A percentile compares a stretch with the other conserved stretches of the same genome.
phyloP scores from a whole-genome alignment of 1,284 basidiomycete species.

The Malassezia restricta region DNA sequence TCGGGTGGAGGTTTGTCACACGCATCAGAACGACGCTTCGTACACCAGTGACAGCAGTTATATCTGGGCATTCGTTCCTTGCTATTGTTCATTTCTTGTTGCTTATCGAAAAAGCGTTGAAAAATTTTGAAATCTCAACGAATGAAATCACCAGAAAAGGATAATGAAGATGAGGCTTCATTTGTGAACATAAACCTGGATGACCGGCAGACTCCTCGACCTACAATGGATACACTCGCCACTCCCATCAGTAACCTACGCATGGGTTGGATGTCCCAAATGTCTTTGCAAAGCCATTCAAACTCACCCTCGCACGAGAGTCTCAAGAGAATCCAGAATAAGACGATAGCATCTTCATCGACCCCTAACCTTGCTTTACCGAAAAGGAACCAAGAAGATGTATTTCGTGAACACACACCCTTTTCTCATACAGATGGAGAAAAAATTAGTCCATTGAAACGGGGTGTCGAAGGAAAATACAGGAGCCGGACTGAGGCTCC shows the following conservation, averaged over 20 bases:
- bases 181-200: neutral
- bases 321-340: neutral
- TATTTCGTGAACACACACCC: too few relatives aligned
- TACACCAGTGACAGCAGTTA: too few relatives aligned
- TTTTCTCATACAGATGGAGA: too few relatives aligned
- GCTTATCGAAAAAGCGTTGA: too few relatives aligned
- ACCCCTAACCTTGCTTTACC: neutral
- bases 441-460: neutral
- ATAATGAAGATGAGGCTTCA: neutral
- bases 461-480: constrained; percentile 7
- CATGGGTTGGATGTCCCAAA: neutral
- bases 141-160: too few relatives aligned
- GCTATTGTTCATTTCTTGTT: too few relatives aligned
- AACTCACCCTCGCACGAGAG: neutral
- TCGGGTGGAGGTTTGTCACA: too few relatives aligned
- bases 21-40: too few relatives aligned
- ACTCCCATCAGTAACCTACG: neutral
- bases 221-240: neutral
- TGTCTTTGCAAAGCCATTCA: neutral
- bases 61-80: too few relatives aligned
- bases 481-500: constrained; percentile 7
- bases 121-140: too few relatives aligned
- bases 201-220: neutral
- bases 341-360: neutral
- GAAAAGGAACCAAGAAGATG: too few relatives aligned